phyloP scores from a whole-genome alignment of 2,329 filamentous ascomycete species.

The Plectosphaerella cucumerina region DNA sequence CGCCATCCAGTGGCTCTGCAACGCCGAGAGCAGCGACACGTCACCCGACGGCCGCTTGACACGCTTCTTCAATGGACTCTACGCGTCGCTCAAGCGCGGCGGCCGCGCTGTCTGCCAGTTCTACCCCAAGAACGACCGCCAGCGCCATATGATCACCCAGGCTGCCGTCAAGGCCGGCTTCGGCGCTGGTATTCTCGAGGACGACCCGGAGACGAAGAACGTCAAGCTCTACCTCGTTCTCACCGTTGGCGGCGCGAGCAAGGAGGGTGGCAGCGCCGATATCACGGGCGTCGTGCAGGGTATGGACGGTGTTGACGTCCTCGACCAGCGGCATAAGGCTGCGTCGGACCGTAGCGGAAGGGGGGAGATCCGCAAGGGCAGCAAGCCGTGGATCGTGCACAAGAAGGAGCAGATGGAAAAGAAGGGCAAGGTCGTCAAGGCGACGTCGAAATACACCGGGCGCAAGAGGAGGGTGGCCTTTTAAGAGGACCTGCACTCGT shows the following conservation, averaged over 20 bases:
- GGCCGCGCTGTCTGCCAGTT: slow-evolving; percentile 94
- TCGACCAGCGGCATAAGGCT: slow-evolving; percentile 60
- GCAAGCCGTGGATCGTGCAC: slow-evolving; percentile 76
- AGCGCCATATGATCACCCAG: slow-evolving; percentile 85
- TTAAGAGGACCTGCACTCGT: slow-evolving; percentile 29
- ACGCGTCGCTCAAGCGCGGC: slow-evolving; percentile 76
- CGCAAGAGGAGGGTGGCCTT: slow-evolving; percentile 79
- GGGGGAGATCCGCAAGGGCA: slow-evolving; percentile 69
- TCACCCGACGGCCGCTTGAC: slow-evolving; percentile 72
- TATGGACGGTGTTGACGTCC: slow-evolving; percentile 82
- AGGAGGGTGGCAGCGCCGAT: slow-evolving; percentile 58
- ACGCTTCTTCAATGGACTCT: slow-evolving; percentile 90
- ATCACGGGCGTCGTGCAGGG: slow-evolving; percentile 87
- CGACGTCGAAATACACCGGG: slow-evolving; percentile 89
- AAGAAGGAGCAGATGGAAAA: slow-evolving; percentile 92
- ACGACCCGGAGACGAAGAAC: slow-evolving; percentile 95
- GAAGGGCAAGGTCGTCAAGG: slow-evolving; percentile 93
- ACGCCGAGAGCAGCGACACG: slow-evolving; percentile 85
- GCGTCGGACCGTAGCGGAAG: slow-evolving; percentile 39
- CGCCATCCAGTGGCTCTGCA: slow-evolving; percentile 98
- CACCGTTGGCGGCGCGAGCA: slow-evolving; percentile 67
- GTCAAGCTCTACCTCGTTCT: slow-evolving; percentile 94
- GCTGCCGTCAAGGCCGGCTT: slow-evolving; percentile 94
- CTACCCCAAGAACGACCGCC: slow-evolving; percentile 92
- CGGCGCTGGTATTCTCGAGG: slow-evolving; percentile 88